Base-by-base conservation (phyloP, 345 rosid genomes). In the Chamaenerion angustifolium region DNA sequence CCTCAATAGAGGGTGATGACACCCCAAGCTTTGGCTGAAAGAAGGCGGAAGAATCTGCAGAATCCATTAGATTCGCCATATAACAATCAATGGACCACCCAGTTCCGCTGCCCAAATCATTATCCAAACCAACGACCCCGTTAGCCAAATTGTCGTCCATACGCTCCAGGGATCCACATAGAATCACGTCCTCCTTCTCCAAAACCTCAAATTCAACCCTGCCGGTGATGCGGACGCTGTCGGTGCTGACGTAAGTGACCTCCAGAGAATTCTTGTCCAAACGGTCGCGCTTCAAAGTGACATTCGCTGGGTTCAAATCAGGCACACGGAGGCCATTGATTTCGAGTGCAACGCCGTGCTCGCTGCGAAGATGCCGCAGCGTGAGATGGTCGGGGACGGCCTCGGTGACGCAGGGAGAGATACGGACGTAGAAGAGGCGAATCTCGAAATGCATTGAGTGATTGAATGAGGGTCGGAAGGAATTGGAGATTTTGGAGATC, bases 201-300 rank as follows among this genome's bases (percentile, higher is more conserved):
- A 74, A 62, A 4, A 79, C 94, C 77, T 85, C 95, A 56, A 89
- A 77, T 55, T 85, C 94, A 9, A 81, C 71, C 17, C 76, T 82
- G 5, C 97, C 90, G 0, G 88, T 76, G n/a, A 83, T 71, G 11
- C 88, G 81, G 18, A 89, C 85, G 61, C 74, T 61, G 48, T 89
- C 94, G n/a, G 95, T 89, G 78, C 82, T 79, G 4, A 85, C 76
- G 56, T 81, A 89, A 4, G 95, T 85, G 23, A 77, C 97, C 77
- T 85, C 97, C 16, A 74, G 84, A 0, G 82, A 60, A 19, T 89
- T 85, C 72, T 71, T 60, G 49, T 71, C 69, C 51, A 89, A 63
- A 45, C 90, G 80, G 51, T 83, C 97, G 2, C 90, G 85, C 7
- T 89, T 80, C 25, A 89, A 85, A 51, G 58, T 59, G 12, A 83